Evolutionary conservation across 768 basidiomycete species (phyloP), one percentile per base, ranked within the genome.

Genomic region (Saitozyma podzolica): DNA sequence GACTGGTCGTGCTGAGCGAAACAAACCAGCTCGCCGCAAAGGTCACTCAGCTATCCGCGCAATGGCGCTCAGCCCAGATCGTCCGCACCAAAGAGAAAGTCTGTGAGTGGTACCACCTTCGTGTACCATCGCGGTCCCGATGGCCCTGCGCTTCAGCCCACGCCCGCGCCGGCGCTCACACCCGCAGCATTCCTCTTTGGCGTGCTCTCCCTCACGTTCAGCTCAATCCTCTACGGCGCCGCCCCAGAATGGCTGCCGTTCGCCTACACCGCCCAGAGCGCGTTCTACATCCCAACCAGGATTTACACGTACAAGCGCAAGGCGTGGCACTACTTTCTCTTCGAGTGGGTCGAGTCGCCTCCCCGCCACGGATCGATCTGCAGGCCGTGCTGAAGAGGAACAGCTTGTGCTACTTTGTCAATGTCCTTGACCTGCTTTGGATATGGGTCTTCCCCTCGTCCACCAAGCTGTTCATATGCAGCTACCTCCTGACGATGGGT

Each of bases 311-410:
- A 97, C 84, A 96, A 96, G 84, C 87, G 89, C 77, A 89, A 91
- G 59, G 84, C 86, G 7, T 98, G 90, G 87, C 93, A 96, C 78
- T 96, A 95, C 80, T 95, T 94, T 82, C 84, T 92, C 48, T 92
- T 91, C 79, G 67, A 62, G 66, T 73, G 56, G 55, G 65, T 61
- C 40, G 41, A 39, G 6, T 55, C 16, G 41, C n/a, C 2, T 64
- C 13, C 13, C 1, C 45, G 6, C 13, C 11, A 47, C 3, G 6
- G 50, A 16, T 58, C 43, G 29, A 2, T 29, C 42, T 54, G 19
- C 43, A 48, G 39, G 50, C 8, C 16, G 47, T 42, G 57, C 59
- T 68, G 50, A 62, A 50, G 7, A 29, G 29, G 13, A 6, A 40
- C 43, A 72, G 76, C 54, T 43, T 93, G 29, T 97, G 94, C 80